A percentile compares a stretch with the other conserved stretches of the same genome.
Evolutionary conservation across 2,329 filamentous ascomycete genomes (phyloP).

Genomic region (Acephala macrosclerotiorum): DNA sequence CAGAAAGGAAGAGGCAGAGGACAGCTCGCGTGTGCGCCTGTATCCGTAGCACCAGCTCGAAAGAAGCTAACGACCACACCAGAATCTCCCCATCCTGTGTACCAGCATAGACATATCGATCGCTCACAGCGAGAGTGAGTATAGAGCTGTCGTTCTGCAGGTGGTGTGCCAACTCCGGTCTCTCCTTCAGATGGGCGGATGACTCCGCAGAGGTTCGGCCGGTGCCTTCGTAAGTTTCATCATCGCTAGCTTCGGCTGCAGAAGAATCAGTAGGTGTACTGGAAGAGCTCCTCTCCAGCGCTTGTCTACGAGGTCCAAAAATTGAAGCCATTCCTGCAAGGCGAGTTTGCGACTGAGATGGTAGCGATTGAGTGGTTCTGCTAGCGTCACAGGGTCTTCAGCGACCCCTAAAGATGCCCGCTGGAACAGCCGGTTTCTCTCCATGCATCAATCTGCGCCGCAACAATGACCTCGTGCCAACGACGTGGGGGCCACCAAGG

Average conservation of each 20-base stretch:
- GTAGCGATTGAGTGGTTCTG: neutral
- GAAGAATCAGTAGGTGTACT: conserved; percentile 27
- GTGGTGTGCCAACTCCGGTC: conserved; percentile 75
- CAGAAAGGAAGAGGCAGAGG: conserved; percentile 81
- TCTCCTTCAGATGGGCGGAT: conserved; percentile 29
- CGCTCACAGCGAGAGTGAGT: conserved; percentile 81
- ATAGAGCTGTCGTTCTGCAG: conserved; percentile 81
- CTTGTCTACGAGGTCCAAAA: conserved; percentile 30
- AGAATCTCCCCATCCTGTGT: conserved; percentile 94
- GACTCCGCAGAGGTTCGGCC: conserved; percentile 24
- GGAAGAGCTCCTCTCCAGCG: conserved; percentile 19
- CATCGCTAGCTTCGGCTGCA: conserved; percentile 35
- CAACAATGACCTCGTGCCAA: conserved; percentile 2
- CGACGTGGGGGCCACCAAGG: neutral
- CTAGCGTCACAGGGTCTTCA: neutral
- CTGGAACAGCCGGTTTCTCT: conserved; percentile 5
- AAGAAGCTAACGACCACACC: conserved; percentile 89
- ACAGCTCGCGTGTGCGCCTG: conserved; percentile 93
- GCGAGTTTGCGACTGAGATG: conserved; percentile 4
- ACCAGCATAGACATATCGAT: conserved; percentile 86
- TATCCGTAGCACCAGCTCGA: conserved; percentile 78
- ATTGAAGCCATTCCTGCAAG: conserved; percentile 37
- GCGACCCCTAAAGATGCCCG: neutral
- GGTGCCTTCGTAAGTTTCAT: conserved; percentile 32
- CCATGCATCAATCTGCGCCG: neutral